Percentiles rank a stretch among this genome's conserved stretches.
Evolutionary conservation across 768 basidiomycete species (phyloP).

Genomic region (Suillus bovinus): DNA sequence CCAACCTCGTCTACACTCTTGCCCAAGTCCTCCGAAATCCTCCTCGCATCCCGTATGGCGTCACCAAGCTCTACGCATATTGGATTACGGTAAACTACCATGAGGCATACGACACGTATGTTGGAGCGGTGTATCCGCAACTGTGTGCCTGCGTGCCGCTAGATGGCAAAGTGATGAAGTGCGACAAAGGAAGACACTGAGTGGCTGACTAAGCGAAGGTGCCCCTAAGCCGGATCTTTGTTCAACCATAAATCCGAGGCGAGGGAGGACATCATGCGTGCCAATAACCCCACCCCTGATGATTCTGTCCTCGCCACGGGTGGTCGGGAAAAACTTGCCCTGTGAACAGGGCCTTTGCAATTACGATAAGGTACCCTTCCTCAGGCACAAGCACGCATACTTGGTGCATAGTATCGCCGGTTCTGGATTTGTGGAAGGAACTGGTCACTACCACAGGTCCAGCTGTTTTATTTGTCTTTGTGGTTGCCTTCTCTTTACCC

Average conservation of each 20-base stretch:
- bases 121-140: too few species aligned
- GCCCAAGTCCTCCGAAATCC: conserved; percentile 90
- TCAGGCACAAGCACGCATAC: too few species aligned
- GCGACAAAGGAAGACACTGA: too few species aligned
- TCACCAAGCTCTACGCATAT: conserved; percentile 90
- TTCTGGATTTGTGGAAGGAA: too few species aligned
- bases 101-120: conserved; percentile 95
- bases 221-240: conserved; percentile 93
- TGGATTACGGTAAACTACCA: conserved; percentile 93
- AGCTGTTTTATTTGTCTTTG: too few species aligned
- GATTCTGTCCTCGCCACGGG: conserved; percentile 95
- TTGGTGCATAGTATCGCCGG: too few species aligned
- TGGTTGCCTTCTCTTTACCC: too few species aligned
- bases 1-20: conserved; percentile 95
- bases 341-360: conserved; percentile 84
- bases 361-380: conserved; percentile 57
- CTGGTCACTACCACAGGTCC: too few species aligned
- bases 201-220: too few species aligned
- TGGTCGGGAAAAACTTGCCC: conserved; percentile 96
- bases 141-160: too few species aligned
- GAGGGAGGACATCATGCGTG: conserved; percentile 93
- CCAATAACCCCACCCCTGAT: conserved; percentile 76
- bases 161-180: too few species aligned
- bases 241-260: conserved; percentile 97
- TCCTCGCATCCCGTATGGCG: conserved; percentile 96